phyloP scores from a whole-genome alignment of 108 stramenopile genomes.

The Nitzschia putrida region DNA sequence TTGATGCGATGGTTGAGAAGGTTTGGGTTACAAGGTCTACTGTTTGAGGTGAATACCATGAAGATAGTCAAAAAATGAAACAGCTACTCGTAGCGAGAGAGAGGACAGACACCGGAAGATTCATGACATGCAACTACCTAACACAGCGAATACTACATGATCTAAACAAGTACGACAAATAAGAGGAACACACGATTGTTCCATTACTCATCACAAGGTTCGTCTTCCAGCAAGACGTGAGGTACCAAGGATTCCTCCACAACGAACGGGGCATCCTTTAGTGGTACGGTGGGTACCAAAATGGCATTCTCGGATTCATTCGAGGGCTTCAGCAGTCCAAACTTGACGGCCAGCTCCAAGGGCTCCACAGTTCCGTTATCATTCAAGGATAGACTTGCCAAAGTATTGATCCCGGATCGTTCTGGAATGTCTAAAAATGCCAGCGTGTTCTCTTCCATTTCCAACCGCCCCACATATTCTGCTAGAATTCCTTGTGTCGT shows the following conservation, averaged over 20 bases:
- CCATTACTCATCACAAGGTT: background rate
- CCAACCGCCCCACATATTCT: slow-evolving; percentile 7
- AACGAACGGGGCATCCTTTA: slow-evolving; percentile 2
- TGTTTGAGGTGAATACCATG: too few relatives aligned
- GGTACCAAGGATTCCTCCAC: background rate
- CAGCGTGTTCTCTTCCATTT: background rate
- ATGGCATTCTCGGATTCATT: background rate
- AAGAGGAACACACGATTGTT: too few relatives aligned
- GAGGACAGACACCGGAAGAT: too few relatives aligned
- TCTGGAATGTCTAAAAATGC: background rate
- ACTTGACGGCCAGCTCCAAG: background rate
- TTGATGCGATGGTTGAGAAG: too few relatives aligned
- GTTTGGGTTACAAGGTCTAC: too few relatives aligned
- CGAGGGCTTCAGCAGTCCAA: slow-evolving; percentile 6
- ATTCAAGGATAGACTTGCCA: background rate
- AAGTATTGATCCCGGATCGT: background rate
- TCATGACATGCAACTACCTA: too few relatives aligned
- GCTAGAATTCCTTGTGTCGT: slow-evolving; percentile 3
- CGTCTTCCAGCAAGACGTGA: background rate
- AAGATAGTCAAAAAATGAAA: too few relatives aligned
- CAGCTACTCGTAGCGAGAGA: too few relatives aligned
- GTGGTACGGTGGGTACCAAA: background rate
- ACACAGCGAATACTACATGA: too few relatives aligned
- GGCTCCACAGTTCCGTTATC: background rate
- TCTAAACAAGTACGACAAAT: too few relatives aligned